These are phyloP conservation scores for Tolypocladium endophyticum DNA, from an alignment of 2,329 filamentous ascomycete genomes.

Conservation along the genomic window DNA sequence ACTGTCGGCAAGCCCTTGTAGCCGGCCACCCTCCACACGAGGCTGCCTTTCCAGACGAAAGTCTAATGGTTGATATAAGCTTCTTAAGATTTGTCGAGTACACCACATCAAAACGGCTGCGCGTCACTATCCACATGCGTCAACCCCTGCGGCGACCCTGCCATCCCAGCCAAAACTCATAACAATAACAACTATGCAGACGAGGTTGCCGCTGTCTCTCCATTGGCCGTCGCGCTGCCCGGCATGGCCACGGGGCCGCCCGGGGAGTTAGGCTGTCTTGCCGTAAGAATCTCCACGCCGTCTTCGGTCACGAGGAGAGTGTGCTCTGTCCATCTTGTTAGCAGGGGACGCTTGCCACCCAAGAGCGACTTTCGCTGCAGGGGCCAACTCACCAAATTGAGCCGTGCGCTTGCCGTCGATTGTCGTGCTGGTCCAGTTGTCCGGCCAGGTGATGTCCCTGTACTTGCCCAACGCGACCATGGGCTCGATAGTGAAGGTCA, in stretches of 20 bases:
- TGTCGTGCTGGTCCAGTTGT: conserved; percentile 96
- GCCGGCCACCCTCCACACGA: neutral
- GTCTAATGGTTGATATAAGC: neutral
- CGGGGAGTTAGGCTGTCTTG: conserved; percentile 60
- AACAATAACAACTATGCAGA: neutral
- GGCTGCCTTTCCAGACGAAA: neutral
- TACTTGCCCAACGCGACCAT: conserved; percentile 94
- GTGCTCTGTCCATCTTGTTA: conserved; percentile 46
- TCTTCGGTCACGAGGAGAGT: conserved; percentile 75
- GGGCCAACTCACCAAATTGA: conserved; percentile 63
- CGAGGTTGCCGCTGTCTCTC: neutral
- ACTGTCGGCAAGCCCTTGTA: neutral
- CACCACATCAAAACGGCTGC: neutral
- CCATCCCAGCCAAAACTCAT: neutral
- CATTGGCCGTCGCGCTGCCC: neutral
- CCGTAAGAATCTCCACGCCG: conserved; percentile 73
- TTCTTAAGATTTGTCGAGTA: neutral
- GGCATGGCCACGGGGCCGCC: conserved; percentile 44
- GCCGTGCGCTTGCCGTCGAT: conserved; percentile 82
- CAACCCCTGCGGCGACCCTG: neutral
- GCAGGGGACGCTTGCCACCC: conserved; percentile 1
- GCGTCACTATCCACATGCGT: neutral
- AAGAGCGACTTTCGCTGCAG: neutral
- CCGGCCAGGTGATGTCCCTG: conserved; percentile 91
- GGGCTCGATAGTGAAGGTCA: conserved; percentile 98